phyloP scores from a whole-genome alignment of 768 basidiomycete genomes.

The Boletus sensibilis region DNA sequence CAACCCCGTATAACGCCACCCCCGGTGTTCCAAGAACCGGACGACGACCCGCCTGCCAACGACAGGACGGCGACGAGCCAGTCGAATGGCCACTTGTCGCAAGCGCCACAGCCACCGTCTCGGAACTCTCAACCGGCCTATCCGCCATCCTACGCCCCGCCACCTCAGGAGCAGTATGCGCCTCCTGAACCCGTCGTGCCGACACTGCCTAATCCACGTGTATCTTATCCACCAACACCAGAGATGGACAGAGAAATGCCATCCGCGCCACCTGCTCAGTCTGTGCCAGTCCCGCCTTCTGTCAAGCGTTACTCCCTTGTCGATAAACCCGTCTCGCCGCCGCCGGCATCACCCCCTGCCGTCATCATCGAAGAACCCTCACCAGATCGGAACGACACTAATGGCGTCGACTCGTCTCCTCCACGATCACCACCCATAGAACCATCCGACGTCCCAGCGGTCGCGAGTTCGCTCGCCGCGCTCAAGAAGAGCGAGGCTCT shows the following conservation, averaged over 20 bases:
- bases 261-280: slow-evolving; percentile 25
- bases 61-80: slow-evolving; percentile 2
- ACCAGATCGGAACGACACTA: slow-evolving; percentile 23
- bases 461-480: slow-evolving; percentile 82
- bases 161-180: slow-evolving; percentile 5
- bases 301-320: slow-evolving; percentile 80
- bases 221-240: slow-evolving; percentile 18
- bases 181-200: slow-evolving; percentile 11
- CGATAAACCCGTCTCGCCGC: slow-evolving; percentile 57
- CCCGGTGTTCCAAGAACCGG: slow-evolving; percentile 32
- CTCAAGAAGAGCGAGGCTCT: slow-evolving; percentile 84
- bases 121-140: slow-evolving; percentile 16
- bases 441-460: slow-evolving; percentile 51
- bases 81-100: slow-evolving; percentile 15
- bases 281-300: slow-evolving; percentile 51
- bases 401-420: slow-evolving; percentile 32
- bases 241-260: slow-evolving; percentile 29
- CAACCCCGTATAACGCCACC: slow-evolving; percentile 29
- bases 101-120: slow-evolving; percentile 13
- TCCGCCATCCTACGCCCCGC: background rate
- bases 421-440: slow-evolving; percentile 40
- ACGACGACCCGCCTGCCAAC: slow-evolving; percentile 26
- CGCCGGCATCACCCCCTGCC: slow-evolving; percentile 45
- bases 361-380: slow-evolving; percentile 42
- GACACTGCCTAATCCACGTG: slow-evolving; percentile 5